phyloP scores from a whole-genome alignment of 1,284 basidiomycete genomes.

The Pseudozyma tsukubaensis region DNA sequence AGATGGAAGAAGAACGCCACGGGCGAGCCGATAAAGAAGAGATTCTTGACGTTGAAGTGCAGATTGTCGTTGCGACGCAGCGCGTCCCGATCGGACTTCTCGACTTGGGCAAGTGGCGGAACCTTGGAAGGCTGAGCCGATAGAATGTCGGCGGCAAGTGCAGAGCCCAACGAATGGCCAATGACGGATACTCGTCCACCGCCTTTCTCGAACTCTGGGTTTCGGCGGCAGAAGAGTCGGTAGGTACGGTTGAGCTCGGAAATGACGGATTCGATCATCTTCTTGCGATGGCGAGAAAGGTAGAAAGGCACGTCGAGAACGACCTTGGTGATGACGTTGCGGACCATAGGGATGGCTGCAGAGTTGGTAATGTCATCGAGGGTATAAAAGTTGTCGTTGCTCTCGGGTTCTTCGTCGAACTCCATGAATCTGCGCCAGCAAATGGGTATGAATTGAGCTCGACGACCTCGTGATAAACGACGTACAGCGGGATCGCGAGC shows the following conservation, averaged over 20 bases:
- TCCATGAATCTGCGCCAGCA: slow-evolving; percentile 73
- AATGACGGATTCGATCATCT: slow-evolving; percentile 71
- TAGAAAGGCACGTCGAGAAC: slow-evolving; percentile 72
- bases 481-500: slow-evolving; percentile 46
- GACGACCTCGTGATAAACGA: slow-evolving; percentile 58
- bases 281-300: slow-evolving; percentile 70
- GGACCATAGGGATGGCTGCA: slow-evolving; percentile 53
- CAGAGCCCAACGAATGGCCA: slow-evolving; percentile 72
- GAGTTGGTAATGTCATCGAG: slow-evolving; percentile 67
- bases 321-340: slow-evolving; percentile 66
- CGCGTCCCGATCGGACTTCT: slow-evolving; percentile 16
- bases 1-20: slow-evolving; percentile 73
- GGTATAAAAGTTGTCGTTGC: slow-evolving; percentile 70
- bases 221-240: slow-evolving; percentile 73
- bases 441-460: slow-evolving; percentile 73
- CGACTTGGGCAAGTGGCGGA: slow-evolving; percentile 29
- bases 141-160: slow-evolving; percentile 73
- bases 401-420: slow-evolving; percentile 60
- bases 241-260: slow-evolving; percentile 69
- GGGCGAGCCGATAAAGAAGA: slow-evolving; percentile 74
- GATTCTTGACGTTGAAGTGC: slow-evolving; percentile 70
- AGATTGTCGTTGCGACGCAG: slow-evolving; percentile 38
- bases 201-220: slow-evolving; percentile 70
- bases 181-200: slow-evolving; percentile 71
- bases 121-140: slow-evolving; percentile 73